Evolutionary conservation across 352 stramenopile genomes (phyloP), one percentile per base, ranked within the genome.

Genomic region (Pythium monospermum): DNA sequence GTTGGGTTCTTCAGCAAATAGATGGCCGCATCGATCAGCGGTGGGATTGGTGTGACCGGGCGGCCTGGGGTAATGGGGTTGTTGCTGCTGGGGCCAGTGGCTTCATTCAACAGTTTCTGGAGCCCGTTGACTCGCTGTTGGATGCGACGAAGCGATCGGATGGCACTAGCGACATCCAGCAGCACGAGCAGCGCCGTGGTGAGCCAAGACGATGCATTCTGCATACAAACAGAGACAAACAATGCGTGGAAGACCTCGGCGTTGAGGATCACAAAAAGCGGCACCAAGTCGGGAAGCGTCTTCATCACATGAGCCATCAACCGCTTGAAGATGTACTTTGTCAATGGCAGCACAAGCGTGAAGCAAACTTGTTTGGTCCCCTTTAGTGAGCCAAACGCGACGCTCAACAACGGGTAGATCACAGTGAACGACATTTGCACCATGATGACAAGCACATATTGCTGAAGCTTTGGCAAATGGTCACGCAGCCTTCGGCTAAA

Each of bases 261-360:
- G 11, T 43, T 53, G 13, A 60, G 42, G 8, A 60, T 52, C 0
- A 60, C 18, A 8, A 38, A 6, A 11, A 52, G 56, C 8, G 61
- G 58, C 15, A 53, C 73, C 2, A 49, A 27, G 19, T 68, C 69
- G 15, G 66, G 47, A 6, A 27, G 48, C n/a, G 46, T 35, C 7
- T 6, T 6, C 13, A 53, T 38, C 41, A 44, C 7, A 19, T 35
- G 25, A 33, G 50, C 59, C 18, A 78, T 53, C 25, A 57, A 45
- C 39, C 64, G 61, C 51, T 76, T 73, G 23, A 63, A 54, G 1
- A 46, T 31, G 12, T 73, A 44, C 45, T 79, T 79, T 15, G 74
- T 48, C 23, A 73, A 39, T 10, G 59, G 66, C 19, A 79, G 53
- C 10, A 76, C 13, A 23, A 51, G 15, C 21, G 41, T 26, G 27